Evolutionary conservation across 352 stramenopile genomes (phyloP).

Genomic region (Pythium volutum): DNA sequence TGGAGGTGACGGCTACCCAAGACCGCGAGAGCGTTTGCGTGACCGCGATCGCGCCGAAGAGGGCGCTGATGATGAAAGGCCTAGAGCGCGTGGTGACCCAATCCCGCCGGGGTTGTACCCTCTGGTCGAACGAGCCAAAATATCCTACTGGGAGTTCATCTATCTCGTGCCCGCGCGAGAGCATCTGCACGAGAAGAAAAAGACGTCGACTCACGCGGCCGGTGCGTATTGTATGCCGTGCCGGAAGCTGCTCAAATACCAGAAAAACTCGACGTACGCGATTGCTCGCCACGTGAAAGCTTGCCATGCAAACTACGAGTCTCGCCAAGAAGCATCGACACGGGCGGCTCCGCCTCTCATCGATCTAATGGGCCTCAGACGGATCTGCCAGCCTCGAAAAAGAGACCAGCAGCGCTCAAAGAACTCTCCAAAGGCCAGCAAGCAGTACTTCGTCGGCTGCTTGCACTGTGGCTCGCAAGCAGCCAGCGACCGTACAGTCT

Average conservation of each 20-base stretch:
- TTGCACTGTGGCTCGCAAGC: conserved; percentile 6
- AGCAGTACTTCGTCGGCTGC: not conserved
- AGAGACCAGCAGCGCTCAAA: not conserved
- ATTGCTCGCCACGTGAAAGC: not conserved
- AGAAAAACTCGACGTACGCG: not conserved
- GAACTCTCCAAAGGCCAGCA: not conserved
- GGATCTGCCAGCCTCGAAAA: not conserved
- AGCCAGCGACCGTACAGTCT: conserved; percentile 8
- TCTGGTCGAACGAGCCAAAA: not conserved
- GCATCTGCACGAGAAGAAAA: not conserved
- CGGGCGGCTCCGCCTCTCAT: not conserved
- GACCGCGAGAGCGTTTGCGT: too few relatives aligned
- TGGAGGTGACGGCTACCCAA: too few relatives aligned
- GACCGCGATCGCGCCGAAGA: too few relatives aligned
- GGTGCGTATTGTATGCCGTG: not conserved
- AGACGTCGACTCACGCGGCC: not conserved
- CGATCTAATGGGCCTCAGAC: too few relatives aligned
- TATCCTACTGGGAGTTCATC: not conserved
- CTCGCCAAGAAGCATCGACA: not conserved
- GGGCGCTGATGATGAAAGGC: too few relatives aligned
- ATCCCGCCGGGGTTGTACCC: too few relatives aligned
- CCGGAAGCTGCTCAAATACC: not conserved
- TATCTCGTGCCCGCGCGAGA: not conserved
- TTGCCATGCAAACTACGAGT: not conserved
- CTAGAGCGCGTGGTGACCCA: too few relatives aligned